Conservation (phyloP, 139 green algal genomes). For the Diplosphaera chodatii region DNA sequence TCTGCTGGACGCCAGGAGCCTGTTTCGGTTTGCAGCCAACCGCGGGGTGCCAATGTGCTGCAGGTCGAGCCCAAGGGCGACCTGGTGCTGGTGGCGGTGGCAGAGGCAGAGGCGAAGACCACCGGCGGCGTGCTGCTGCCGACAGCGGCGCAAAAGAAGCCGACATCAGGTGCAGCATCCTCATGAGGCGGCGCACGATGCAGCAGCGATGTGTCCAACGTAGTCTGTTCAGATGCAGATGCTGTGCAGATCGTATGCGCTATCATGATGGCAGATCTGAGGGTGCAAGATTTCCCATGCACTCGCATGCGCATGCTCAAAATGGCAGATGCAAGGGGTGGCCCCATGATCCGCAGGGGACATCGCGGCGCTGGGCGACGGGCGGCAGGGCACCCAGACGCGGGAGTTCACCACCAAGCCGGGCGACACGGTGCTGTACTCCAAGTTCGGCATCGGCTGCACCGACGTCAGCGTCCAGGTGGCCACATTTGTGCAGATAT, state of each 20-base stretch:
- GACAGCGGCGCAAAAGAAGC: conserved; percentile 59
- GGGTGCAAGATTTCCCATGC: too few relatives aligned
- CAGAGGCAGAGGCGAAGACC: conserved; percentile 70
- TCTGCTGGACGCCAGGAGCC: too few relatives aligned
- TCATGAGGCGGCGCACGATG: too few relatives aligned
- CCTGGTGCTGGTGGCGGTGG: conserved; percentile 83
- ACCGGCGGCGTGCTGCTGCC: conserved; percentile 87
- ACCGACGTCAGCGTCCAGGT: conserved; percentile 68
- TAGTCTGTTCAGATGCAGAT: too few relatives aligned
- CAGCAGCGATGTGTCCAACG: too few relatives aligned
- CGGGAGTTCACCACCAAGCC: conserved; percentile 42
- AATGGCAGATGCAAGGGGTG: too few relatives aligned
- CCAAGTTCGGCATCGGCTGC: conserved; percentile 92
- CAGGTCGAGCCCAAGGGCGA: conserved; percentile 82
- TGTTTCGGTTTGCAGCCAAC: too few relatives aligned
- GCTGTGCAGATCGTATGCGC: too few relatives aligned
- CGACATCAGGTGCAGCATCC: conserved; percentile 63
- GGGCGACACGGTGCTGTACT: conserved; percentile 82
- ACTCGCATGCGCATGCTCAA: too few relatives aligned
- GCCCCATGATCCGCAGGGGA: conserved; percentile 29
- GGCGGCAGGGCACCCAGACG: conserved; percentile 37
- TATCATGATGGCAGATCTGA: too few relatives aligned
- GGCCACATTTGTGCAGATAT: too few relatives aligned
- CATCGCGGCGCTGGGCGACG: conserved; percentile 67
- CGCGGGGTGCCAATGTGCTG: too few relatives aligned